Evolutionary conservation across 2,329 filamentous ascomycete species (phyloP).

Genomic region (Eutypella sp.): DNA sequence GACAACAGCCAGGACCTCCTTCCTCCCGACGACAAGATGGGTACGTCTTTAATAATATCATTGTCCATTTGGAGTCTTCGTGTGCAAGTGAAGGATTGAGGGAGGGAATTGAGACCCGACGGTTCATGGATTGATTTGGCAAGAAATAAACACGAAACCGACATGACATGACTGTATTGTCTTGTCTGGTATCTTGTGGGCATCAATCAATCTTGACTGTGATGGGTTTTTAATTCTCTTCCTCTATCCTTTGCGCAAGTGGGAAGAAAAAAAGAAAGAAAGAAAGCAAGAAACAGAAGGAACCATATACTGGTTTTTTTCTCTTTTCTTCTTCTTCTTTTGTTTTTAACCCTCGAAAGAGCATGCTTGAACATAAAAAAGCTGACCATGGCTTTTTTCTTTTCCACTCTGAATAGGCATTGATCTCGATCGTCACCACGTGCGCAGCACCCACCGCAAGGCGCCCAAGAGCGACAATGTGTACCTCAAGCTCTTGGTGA

Average conservation of each 20-base stretch:
- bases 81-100: constrained; percentile 30
- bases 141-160: too few relatives aligned
- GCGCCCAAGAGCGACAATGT: constrained; percentile 98
- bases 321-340: constrained; percentile 15
- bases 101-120: too few relatives aligned
- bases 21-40: constrained; percentile 52
- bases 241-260: neutral
- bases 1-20: constrained; percentile 29
- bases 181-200: too few relatives aligned
- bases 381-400: constrained; percentile 51
- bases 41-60: constrained; percentile 55
- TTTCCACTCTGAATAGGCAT: constrained; percentile 55
- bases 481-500: constrained; percentile 94
- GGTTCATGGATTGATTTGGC: too few relatives aligned
- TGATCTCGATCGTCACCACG: constrained; percentile 67
- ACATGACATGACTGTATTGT: too few relatives aligned
- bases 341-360: constrained; percentile 38
- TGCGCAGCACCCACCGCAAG: constrained; percentile 75
- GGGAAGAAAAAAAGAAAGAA: constrained; percentile 1
- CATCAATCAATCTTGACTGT: too few relatives aligned
- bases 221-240: too few relatives aligned
- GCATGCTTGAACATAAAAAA: constrained; percentile 60
- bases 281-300: too few relatives aligned
- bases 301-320: too few relatives aligned
- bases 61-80: constrained; percentile 35